Evolutionary conservation across 2,329 filamentous ascomycete species (phyloP).

Genomic region (Arthrocladium fulminans): DNA sequence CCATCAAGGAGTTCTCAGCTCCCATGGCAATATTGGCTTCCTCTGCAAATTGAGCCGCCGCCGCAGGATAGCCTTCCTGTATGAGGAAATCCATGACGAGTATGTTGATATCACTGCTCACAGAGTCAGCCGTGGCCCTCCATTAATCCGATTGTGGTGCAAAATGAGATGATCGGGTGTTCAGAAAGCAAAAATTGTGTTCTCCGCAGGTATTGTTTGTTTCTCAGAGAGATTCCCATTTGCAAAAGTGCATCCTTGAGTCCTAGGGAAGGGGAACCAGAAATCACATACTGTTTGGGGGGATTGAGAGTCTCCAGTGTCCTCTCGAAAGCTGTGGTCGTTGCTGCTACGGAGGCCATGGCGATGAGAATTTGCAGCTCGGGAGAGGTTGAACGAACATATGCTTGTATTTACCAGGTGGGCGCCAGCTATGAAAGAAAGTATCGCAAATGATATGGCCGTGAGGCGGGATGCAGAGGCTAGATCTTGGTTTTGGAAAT

Average conservation of each 20-base stretch:
- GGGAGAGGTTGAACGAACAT: not conserved
- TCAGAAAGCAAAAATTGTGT: slow-evolving; percentile 70
- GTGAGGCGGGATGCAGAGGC: too few species aligned
- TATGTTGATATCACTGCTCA: slow-evolving; percentile 77
- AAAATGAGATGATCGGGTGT: slow-evolving; percentile 23
- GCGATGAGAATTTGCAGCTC: not conserved
- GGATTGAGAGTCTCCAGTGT: slow-evolving; percentile 77
- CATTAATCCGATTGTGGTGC: slow-evolving; percentile 7
- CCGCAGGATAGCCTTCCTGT: slow-evolving; percentile 86
- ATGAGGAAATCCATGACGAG: slow-evolving; percentile 95
- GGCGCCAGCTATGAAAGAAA: not conserved
- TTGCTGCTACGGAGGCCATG: slow-evolving; percentile 8
- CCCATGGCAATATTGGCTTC: slow-evolving; percentile 80
- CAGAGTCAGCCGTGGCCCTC: slow-evolving; percentile 25
- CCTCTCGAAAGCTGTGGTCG: slow-evolving; percentile 55
- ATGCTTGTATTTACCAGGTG: not conserved
- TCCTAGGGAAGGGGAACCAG: slow-evolving; percentile 30
- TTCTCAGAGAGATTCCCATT: slow-evolving; percentile 99
- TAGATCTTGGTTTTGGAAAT: too few species aligned
- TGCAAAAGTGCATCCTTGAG: slow-evolving; percentile 77
- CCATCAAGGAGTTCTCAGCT: slow-evolving; percentile 63
- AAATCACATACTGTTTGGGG: slow-evolving; percentile 69
- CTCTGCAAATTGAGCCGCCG: slow-evolving; percentile 84
- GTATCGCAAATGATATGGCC: too few species aligned
- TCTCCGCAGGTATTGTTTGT: slow-evolving; percentile 75